phyloP scores from a whole-genome alignment of 805 yeast species.

The Starmerella sp. region DNA sequence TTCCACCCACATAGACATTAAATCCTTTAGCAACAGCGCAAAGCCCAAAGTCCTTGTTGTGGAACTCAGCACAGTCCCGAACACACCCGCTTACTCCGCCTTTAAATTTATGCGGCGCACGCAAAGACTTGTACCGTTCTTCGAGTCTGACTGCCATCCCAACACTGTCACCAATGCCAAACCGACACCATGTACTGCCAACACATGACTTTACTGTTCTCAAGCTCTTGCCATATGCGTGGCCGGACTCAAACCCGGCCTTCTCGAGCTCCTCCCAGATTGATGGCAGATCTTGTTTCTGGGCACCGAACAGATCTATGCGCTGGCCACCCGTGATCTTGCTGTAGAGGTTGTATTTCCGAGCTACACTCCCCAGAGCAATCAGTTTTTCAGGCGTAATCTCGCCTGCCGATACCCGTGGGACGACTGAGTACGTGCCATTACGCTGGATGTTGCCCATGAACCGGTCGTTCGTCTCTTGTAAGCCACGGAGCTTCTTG shows the following conservation, averaged over 20 bases:
- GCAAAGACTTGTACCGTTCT: slow-evolving; percentile 32
- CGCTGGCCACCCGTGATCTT: slow-evolving; percentile 34
- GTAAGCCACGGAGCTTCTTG: slow-evolving; percentile 30
- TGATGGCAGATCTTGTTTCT: slow-evolving; percentile 28
- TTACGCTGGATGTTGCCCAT: slow-evolving; percentile 33
- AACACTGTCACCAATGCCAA: slow-evolving; percentile 33
- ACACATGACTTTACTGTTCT: slow-evolving; percentile 34
- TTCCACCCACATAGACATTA: slow-evolving; percentile 33
- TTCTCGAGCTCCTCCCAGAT: slow-evolving; percentile 30
- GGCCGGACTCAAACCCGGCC: slow-evolving; percentile 33
- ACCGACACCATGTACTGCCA: slow-evolving; percentile 34
- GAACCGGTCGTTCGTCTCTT: slow-evolving; percentile 32
- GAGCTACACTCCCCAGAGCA: slow-evolving; percentile 29
- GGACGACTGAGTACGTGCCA: slow-evolving; percentile 33
- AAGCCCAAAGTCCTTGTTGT: slow-evolving; percentile 32
- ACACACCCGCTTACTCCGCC: slow-evolving; percentile 35
- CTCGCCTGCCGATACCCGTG: slow-evolving; percentile 34
- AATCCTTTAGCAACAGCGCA: slow-evolving; percentile 33
- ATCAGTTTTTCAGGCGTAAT: slow-evolving; percentile 33
- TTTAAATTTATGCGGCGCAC: slow-evolving; percentile 33
- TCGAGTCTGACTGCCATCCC: slow-evolving; percentile 33
- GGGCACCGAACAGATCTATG: slow-evolving; percentile 31
- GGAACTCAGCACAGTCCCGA: slow-evolving; percentile 34
- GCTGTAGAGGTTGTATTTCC: slow-evolving; percentile 30
- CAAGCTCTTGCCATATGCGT: slow-evolving; percentile 32